phyloP scores from a whole-genome alignment of 2,329 filamentous ascomycete genomes.

The Trichoderma arundinaceum region DNA sequence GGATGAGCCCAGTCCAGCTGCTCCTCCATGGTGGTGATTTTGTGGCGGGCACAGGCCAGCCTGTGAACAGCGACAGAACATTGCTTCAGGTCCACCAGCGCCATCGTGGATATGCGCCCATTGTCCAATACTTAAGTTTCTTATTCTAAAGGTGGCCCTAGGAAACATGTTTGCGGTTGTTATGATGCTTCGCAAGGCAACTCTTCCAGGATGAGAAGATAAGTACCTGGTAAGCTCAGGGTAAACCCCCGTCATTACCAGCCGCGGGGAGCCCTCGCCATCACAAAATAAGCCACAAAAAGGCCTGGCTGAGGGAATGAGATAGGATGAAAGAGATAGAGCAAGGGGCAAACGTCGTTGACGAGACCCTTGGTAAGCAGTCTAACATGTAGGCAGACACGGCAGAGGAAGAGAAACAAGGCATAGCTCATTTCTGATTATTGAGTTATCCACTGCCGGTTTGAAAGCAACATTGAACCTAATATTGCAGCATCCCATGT shows the following conservation, averaged over 20 bases:
- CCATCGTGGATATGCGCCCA: conserved; percentile 17
- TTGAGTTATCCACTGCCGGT: background rate
- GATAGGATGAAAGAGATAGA: background rate
- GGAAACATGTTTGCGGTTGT: background rate
- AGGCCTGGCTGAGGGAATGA: background rate
- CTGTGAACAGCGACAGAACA: conserved; percentile 7
- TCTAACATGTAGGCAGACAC: background rate
- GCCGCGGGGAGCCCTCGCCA: too few species aligned
- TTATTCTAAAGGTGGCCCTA: background rate
- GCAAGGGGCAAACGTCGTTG: background rate
- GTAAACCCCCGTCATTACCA: too few species aligned
- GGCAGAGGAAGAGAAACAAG: background rate
- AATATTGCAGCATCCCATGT: background rate
- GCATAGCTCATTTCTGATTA: background rate
- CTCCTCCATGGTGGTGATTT: conserved; percentile 18
- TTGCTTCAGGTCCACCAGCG: conserved; percentile 10
- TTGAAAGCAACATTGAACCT: background rate
- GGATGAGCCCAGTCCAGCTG: conserved; percentile 3
- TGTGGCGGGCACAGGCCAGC: conserved; percentile 23
- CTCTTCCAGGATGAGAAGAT: background rate
- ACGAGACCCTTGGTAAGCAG: background rate
- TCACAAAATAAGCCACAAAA: background rate
- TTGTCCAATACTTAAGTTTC: conserved; percentile 10
- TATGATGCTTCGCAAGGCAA: background rate
- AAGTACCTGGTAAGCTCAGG: background rate